Base-by-base conservation (phyloP, 1,139 yeast species). In the Suhomyces wounanorum region DNA sequence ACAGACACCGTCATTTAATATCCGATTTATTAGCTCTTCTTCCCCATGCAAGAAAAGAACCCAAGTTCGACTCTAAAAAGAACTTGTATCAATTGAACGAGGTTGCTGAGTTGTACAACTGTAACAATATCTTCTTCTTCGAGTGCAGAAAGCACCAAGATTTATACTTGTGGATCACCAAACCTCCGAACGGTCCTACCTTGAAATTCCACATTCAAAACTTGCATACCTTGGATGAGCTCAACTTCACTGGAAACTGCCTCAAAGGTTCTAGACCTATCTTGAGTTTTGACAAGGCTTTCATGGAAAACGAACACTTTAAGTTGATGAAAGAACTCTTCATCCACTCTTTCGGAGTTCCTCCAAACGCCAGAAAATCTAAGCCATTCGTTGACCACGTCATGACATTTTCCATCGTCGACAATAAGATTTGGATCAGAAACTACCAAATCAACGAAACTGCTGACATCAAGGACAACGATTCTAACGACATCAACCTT, bases 151-250 rank as follows among this genome's bases (percentile, higher is more conserved):
- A 95, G 73, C 98, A 94, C 71, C 89, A 86, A 70, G 99, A 94
- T 73, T 82, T 94, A 65, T 94, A 95, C 69, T 72, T 94, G 68
- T 94, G 98, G 97, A 71, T 94, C 59, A 82, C 97, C 40, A 92
- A 94, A 72, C 96, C 98, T 26, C 99, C 99, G 45, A 94, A 94
- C 68, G 99, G 99, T 1, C 99, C 99, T 52, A 92, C 98, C 25
- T 77, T 89, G 64, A 94, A 95, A 72, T 92, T 94, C 70, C 96
- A 88, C 68, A 81, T 94, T 54, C 97, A 94, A 71, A 95, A 94
- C 71, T 78, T 94, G 73, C 99, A 95, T 70, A 94, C 98, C 40
- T 85, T 91, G 78, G 97, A 92, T 66, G 99, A 94, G 70, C 79
- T 94, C 59, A 91, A 95, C 69, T 94, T 94, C 73, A 91, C 96